Percentiles rank a stretch among this genome's conserved stretches.
Evolutionary conservation across 805 yeast species (phyloP).

Genomic region (Saturnispora galanensis): DNA sequence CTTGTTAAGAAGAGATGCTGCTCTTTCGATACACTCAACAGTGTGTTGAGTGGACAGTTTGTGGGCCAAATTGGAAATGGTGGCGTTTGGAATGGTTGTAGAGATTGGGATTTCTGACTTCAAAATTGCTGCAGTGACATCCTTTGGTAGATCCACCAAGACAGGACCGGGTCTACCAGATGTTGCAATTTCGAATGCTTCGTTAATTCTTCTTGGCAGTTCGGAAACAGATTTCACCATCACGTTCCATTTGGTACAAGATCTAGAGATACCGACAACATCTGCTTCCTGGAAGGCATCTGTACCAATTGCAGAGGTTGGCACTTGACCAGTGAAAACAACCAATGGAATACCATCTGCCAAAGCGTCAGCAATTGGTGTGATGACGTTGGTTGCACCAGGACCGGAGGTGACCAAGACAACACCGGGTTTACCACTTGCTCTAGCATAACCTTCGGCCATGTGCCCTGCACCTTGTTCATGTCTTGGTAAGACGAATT

Average conservation of each 20-base stretch:
- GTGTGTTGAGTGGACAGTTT: constrained; percentile 68
- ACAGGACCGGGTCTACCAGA: constrained; percentile 98
- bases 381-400: constrained; percentile 95
- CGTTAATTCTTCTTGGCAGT: constrained; percentile 90
- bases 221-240: constrained; percentile 95
- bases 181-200: constrained; percentile 95
- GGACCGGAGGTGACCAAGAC: constrained; percentile 99
- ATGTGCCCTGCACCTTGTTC: constrained; percentile 99
- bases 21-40: constrained; percentile 57
- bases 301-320: constrained; percentile 92
- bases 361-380: constrained; percentile 97
- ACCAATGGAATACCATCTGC: constrained; percentile 97
- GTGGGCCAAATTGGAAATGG: constrained; percentile 61
- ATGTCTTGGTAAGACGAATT: constrained; percentile 88
- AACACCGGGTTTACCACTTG: constrained; percentile 92
- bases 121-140: constrained; percentile 88
- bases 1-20: constrained; percentile 67
- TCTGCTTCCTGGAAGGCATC: constrained; percentile 99
- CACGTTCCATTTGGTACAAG: constrained; percentile 98
- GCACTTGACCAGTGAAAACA: constrained; percentile 95
- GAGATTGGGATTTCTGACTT: constrained; percentile 77
- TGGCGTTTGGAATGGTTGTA: constrained; percentile 64
- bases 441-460: constrained; percentile 99
- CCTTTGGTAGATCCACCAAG: constrained; percentile 94
- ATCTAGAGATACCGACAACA: constrained; percentile 90